These are phyloP conservation scores for Juglanconis sp. DNA, from an alignment of 2,329 filamentous ascomycete species.

Conservation along the genomic window DNA sequence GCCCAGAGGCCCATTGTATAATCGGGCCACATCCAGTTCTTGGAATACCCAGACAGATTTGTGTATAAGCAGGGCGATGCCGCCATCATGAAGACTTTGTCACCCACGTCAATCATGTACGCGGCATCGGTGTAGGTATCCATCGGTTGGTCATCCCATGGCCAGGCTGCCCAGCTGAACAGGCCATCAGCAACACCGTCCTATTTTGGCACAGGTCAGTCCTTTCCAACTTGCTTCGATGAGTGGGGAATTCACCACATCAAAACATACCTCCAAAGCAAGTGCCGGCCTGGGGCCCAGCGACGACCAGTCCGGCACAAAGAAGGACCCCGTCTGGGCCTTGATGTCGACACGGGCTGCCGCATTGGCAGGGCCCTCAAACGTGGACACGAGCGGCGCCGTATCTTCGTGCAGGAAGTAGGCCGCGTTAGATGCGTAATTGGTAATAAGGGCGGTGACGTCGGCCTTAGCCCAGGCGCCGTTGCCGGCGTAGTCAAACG, in stretches of 20 bases:
- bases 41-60: slow-evolving; percentile 51
- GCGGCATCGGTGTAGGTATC: slow-evolving; percentile 30
- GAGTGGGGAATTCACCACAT: not conserved
- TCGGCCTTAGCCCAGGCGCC: slow-evolving; percentile 26
- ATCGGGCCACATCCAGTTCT: slow-evolving; percentile 61
- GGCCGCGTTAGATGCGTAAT: slow-evolving; percentile 23
- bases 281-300: slow-evolving; percentile 30
- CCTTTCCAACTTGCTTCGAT: not conserved
- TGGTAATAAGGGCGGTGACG: slow-evolving; percentile 26
- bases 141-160: slow-evolving; percentile 28
- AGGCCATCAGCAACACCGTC: too few species aligned
- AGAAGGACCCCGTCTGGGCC: slow-evolving; percentile 29
- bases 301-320: slow-evolving; percentile 47
- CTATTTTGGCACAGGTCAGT: too few species aligned
- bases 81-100: slow-evolving; percentile 47
- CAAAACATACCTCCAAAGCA: slow-evolving; percentile 28
- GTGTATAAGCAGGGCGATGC: slow-evolving; percentile 61
- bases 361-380: slow-evolving; percentile 42
- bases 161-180: slow-evolving; percentile 39
- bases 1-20: slow-evolving; percentile 53
- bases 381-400: slow-evolving; percentile 48
- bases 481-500: slow-evolving; percentile 36
- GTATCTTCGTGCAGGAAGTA: slow-evolving; percentile 26
- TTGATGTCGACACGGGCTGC: slow-evolving; percentile 44
- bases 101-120: slow-evolving; percentile 28